phyloP scores from a whole-genome alignment of 2,329 filamentous ascomycete genomes.

The Fusarium decemcellulare region DNA sequence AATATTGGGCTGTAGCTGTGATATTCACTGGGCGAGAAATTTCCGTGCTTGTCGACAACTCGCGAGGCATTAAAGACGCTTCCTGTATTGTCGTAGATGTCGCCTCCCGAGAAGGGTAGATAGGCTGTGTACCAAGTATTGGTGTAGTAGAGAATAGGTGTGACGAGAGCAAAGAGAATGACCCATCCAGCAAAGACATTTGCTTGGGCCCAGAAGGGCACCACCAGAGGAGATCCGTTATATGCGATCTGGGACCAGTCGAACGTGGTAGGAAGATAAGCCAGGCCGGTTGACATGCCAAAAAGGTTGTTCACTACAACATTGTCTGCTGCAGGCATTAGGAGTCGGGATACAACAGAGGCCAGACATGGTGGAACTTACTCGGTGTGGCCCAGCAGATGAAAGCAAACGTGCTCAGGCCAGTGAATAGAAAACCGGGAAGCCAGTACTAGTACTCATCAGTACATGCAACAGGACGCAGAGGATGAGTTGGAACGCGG shows the following conservation, averaged over 20 bases:
- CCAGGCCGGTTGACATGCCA: conserved; percentile 29
- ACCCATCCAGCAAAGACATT: conserved; percentile 33
- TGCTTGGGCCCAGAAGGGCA: conserved; percentile 31
- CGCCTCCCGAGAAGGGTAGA: conserved; percentile 28
- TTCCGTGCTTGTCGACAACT: conserved; percentile 27
- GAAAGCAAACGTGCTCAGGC: conserved; percentile 28
- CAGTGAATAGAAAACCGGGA: conserved; percentile 27
- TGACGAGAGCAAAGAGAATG: conserved; percentile 23
- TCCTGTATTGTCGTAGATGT: conserved; percentile 33
- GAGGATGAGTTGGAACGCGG: background rate
- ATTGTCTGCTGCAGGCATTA: conserved; percentile 9
- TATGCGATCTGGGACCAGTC: conserved; percentile 36
- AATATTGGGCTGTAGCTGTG: conserved; percentile 31
- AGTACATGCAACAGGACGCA: no score
- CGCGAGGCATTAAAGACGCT: conserved; percentile 25
- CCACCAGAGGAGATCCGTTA: conserved; percentile 28
- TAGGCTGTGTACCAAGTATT: conserved; percentile 11
- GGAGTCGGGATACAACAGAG: no score
- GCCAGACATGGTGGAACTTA: background rate
- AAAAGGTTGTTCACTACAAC: conserved; percentile 31
- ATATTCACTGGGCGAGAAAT: conserved; percentile 21
- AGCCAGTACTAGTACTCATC: conserved; percentile 22
- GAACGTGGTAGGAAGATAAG: conserved; percentile 22
- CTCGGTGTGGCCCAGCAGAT: conserved; percentile 34
- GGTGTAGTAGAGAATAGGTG: conserved; percentile 25